Evolutionary conservation across 495 filamentous ascomycete genomes (phyloP).

Genomic region (Venustampulla echinocandica): DNA sequence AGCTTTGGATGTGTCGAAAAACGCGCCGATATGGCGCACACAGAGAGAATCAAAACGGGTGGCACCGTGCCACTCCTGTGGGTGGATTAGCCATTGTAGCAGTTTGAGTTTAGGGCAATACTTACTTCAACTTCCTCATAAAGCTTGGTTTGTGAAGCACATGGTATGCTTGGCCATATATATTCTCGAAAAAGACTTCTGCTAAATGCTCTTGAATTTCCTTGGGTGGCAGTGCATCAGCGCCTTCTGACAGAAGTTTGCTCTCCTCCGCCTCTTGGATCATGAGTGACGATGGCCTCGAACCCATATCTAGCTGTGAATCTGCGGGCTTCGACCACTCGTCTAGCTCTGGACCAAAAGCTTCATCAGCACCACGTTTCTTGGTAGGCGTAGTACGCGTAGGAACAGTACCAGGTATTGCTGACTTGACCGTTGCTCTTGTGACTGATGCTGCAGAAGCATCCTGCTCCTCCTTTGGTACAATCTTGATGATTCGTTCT

Average conservation of each 20-base stretch:
- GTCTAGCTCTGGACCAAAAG: conserved; percentile 75
- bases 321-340: conserved; percentile 59
- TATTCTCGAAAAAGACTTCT: conserved; percentile 90
- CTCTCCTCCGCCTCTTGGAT: conserved; percentile 61
- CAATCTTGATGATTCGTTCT: conserved; percentile 91
- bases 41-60: conserved; percentile 80
- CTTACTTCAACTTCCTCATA: conserved; percentile 71
- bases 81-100: conserved; percentile 1
- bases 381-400: conserved; percentile 46
- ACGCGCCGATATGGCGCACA: conserved; percentile 86
- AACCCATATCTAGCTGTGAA: conserved; percentile 28
- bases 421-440: conserved; percentile 72
- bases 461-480: conserved; percentile 74
- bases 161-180: conserved; percentile 93
- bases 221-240: conserved; percentile 72
- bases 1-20: conserved; percentile 94
- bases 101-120: conserved; percentile 2
- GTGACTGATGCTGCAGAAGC: conserved; percentile 40
- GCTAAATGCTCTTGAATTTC: conserved; percentile 92
- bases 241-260: conserved; percentile 68
- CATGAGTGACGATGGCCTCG: conserved; percentile 49
- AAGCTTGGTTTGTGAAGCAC: conserved; percentile 96
- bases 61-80: conserved; percentile 49
- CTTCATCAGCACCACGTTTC: conserved; percentile 81
- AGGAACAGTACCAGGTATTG: conserved; percentile 53